Evolutionary conservation across 2,329 filamentous ascomycete species (phyloP).

Genomic region (Beauveria australis): DNA sequence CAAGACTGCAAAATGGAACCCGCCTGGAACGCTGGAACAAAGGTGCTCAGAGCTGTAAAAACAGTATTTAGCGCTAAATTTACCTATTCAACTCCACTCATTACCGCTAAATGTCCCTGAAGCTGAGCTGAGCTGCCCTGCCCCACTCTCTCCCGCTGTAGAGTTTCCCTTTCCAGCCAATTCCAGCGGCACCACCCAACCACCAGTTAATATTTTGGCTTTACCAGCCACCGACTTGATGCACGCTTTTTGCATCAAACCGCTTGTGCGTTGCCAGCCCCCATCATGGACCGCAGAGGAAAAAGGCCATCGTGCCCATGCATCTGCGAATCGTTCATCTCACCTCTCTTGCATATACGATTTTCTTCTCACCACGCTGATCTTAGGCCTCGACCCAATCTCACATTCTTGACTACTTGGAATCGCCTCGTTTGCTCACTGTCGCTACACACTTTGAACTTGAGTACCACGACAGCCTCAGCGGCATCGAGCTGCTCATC

Average conservation of each 20-base stretch:
- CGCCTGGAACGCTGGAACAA: no score
- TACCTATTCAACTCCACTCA: background rate
- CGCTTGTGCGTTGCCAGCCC: background rate
- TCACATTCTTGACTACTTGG: background rate
- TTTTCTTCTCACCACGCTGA: background rate
- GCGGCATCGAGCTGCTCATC: background rate
- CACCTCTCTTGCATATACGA: background rate
- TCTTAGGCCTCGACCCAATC: background rate
- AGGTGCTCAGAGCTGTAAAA: background rate
- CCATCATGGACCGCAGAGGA: background rate
- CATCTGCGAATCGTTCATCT: background rate
- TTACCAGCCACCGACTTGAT: conserved; percentile 6
- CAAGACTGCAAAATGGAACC: no score
- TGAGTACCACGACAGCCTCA: background rate
- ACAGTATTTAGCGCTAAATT: background rate
- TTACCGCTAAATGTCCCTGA: background rate
- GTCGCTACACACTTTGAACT: background rate
- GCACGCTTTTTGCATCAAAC: background rate
- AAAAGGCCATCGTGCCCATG: conserved; percentile 9
- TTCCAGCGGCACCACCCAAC: background rate
- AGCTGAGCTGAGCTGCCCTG: background rate
- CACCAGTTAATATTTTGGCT: background rate
- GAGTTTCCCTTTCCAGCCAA: conserved; percentile 3
- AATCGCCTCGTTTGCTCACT: background rate
- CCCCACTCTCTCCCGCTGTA: conserved; percentile 1